Conservation (phyloP, 1,284 basidiomycete genomes). For the Malassezia dermatis region DNA sequence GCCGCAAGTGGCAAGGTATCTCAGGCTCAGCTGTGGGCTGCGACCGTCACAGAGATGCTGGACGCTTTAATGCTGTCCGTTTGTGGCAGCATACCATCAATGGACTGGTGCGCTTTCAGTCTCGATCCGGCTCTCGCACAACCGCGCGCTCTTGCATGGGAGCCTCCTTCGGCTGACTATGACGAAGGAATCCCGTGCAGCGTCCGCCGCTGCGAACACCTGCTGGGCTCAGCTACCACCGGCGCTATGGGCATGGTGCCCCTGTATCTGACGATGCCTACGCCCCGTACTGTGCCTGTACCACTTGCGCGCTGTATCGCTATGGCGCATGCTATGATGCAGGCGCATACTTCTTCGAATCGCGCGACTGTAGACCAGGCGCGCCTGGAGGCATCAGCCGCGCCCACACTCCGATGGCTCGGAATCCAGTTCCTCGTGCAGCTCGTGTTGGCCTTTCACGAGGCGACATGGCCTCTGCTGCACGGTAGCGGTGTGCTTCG, state of each 20-base stretch:
- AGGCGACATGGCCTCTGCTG: conserved; percentile 12
- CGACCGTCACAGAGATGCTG: conserved; percentile 20
- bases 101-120: not conserved
- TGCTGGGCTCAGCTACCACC: conserved; percentile 13
- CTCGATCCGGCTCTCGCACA: not conserved
- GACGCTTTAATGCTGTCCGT: conserved; percentile 18
- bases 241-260: conserved; percentile 13
- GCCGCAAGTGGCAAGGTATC: conserved; percentile 21
- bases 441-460: conserved; percentile 15
- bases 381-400: conserved; percentile 17
- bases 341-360: not conserved
- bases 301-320: conserved; percentile 56
- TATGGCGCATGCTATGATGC: conserved; percentile 50
- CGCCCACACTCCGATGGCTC: conserved; percentile 16
- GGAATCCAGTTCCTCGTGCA: conserved; percentile 22
- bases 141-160: conserved; percentile 4
- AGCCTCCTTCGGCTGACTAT: not conserved
- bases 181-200: conserved; percentile 16
- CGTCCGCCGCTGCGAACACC: conserved; percentile 15
- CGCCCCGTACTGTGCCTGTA: conserved; percentile 60
- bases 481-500: conserved; percentile 15
- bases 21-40: conserved; percentile 30
- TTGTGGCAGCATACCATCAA: conserved; percentile 19
- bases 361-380: conserved; percentile 16
- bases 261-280: conserved; percentile 47